A percentile compares a stretch with the other conserved stretches of the same genome.
phyloP scores from a whole-genome alignment of 2,329 filamentous ascomycete genomes.

The Penicillium occitanis region DNA sequence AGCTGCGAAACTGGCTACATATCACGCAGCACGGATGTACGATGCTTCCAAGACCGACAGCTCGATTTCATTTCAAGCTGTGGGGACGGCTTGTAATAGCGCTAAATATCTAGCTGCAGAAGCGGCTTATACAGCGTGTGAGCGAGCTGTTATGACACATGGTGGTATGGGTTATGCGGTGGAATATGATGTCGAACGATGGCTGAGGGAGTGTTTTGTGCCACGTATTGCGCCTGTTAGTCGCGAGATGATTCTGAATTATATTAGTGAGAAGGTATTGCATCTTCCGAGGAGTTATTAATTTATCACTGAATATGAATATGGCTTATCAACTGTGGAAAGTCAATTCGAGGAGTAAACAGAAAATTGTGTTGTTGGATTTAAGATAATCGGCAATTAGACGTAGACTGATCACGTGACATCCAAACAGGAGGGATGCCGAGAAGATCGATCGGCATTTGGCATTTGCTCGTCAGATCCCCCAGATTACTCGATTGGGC shows the following conservation, averaged over 20 bases:
- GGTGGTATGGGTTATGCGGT: constrained; percentile 65
- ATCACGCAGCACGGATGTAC: constrained; percentile 60
- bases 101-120: constrained; percentile 67
- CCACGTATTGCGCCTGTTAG: constrained; percentile 65
- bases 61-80: constrained; percentile 54
- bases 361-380: neutral
- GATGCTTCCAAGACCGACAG: constrained; percentile 54
- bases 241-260: constrained; percentile 72
- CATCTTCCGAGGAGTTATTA: constrained; percentile 46
- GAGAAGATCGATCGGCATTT: constrained; percentile 5
- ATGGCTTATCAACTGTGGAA: neutral
- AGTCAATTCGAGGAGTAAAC: neutral
- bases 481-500: neutral
- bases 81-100: constrained; percentile 66
- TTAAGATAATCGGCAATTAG: neutral
- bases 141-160: constrained; percentile 57
- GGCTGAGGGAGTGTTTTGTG: constrained; percentile 61
- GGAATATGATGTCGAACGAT: constrained; percentile 63
- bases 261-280: constrained; percentile 52
- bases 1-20: constrained; percentile 61
- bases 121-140: constrained; percentile 61
- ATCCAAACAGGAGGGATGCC: neutral
- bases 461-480: constrained; percentile 1
- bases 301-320: neutral
- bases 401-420: neutral